phyloP scores from a whole-genome alignment of 495 filamentous ascomycete genomes.

The Pseudomonodictys pantanalensis region DNA sequence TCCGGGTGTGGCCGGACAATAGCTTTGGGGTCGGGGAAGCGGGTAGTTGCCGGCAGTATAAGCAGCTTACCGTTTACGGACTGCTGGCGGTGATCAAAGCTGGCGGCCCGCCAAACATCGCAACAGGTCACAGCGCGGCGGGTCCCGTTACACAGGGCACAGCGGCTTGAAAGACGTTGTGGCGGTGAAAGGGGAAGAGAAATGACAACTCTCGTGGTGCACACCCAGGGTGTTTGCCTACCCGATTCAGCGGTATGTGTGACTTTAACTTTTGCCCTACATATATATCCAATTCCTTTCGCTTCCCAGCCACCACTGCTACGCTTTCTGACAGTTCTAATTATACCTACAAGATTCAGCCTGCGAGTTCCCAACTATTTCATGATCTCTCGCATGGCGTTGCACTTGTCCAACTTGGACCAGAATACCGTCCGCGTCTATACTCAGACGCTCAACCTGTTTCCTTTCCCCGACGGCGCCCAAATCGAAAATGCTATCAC shows the following conservation, averaged over 20 bases:
- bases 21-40: conserved; percentile 9
- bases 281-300: neutral
- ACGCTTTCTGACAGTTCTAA: neutral
- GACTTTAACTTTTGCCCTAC: neutral
- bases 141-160: neutral
- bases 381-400: neutral
- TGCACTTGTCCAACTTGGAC: conserved; percentile 19
- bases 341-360: neutral
- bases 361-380: too few species aligned
- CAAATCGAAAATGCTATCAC: conserved; percentile 6
- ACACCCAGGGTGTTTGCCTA: neutral
- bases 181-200: conserved; percentile 6
- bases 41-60: neutral
- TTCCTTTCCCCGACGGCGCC: conserved; percentile 11
- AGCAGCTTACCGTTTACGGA: neutral
- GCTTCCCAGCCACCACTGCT: neutral
- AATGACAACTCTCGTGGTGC: conserved; percentile 1
- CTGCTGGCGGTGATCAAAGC: neutral
- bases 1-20: conserved; percentile 4
- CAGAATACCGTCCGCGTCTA: conserved; percentile 9
- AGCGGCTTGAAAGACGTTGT: neutral
- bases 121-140: neutral
- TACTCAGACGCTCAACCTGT: conserved; percentile 5
- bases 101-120: neutral
- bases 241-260: neutral